Evolutionary conservation across 2,329 filamentous ascomycete genomes (phyloP), one percentile per base, ranked within the genome.

Genomic region (Talaromyces islandicus): DNA sequence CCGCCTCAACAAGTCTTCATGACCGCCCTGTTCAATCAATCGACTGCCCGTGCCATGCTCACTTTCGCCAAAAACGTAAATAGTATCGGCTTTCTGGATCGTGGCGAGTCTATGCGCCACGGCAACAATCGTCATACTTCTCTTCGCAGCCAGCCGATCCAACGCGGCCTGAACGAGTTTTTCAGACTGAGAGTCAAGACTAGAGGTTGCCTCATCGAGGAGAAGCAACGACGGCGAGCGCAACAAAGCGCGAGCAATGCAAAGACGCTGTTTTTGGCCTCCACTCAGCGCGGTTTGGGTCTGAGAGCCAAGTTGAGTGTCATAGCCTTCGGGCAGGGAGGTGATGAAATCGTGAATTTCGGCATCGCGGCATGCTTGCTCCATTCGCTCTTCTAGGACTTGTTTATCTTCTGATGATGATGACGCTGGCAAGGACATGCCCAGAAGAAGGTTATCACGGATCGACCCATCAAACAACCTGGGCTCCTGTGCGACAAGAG

Each of bases 101-200:
- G 88, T 93, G 0, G 87, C 87, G 54, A 93, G 78, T 14, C 90
- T 80, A 71, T 93, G 90, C 1, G 90, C 90, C 11, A 94, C 89
- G 2, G 89, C 88, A 3, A 94, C 79, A 62, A 89, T 90, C 1
- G 90, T 85, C 58, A 72, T 68, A 30, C 68, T 3, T 80, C 81
- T 0, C 85, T 85, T 35, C 65, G 70, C 48, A 79, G 79, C 76
- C 6, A 90, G 68, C 88, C 60, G 86, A 11, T 91, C 87, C 68
- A 92, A 85, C 0, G 88, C 88, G 0, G 77, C 78, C 71, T 92
- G 87, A 10, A 90, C 85, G 0, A 87, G 75, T 63, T 83, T 83
- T 69, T 90, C 88, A 0, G 82, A 85, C 66, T 87, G 82, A 0
- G 85, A 85, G 64, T 90, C 88, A 0, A 91, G 77, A 56, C 78